A percentile compares a stretch with the other conserved stretches of the same genome.
Conservation (phyloP, 768 basidiomycete genomes). For the Tephrocybe sp. region DNA sequence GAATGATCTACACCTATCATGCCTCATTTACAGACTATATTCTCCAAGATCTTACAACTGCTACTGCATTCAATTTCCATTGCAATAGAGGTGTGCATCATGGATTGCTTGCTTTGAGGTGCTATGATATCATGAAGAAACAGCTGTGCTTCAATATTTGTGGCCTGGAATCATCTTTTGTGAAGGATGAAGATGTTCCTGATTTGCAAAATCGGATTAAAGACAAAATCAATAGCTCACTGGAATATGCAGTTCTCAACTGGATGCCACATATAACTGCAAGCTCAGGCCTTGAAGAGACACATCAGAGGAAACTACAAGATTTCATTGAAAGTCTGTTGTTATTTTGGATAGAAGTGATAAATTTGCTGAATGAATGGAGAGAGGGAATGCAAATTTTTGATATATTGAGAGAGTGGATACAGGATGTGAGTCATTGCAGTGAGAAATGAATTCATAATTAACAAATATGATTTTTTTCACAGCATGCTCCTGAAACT, state of each 20-base stretch:
- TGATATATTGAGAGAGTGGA: not conserved
- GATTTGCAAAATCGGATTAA: not conserved
- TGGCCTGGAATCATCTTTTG: too few relatives aligned
- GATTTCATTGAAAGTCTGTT: not conserved
- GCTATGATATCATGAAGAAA: too few relatives aligned
- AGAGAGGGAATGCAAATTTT: not conserved
- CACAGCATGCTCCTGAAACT: not conserved
- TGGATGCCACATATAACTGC: not conserved
- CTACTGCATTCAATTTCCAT: not conserved
- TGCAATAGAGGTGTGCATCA: not conserved
- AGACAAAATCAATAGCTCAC: not conserved
- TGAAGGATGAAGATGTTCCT: too few relatives aligned
- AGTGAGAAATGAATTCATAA: not conserved
- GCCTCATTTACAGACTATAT: too few relatives aligned
- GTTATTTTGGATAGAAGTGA: too few relatives aligned
- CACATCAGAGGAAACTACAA: not conserved
- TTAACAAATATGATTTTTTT: not conserved
- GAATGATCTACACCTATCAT: too few relatives aligned
- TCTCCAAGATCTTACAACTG: not conserved
- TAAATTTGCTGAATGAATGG: not conserved
- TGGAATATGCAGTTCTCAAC: slow-evolving; percentile 3
- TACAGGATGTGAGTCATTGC: not conserved
- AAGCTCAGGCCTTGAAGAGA: not conserved
- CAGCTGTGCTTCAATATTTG: too few relatives aligned
- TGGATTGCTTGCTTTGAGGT: too few relatives aligned